phyloP scores from a whole-genome alignment of 2,329 filamentous ascomycete genomes.

The Passalora sequoiae region DNA sequence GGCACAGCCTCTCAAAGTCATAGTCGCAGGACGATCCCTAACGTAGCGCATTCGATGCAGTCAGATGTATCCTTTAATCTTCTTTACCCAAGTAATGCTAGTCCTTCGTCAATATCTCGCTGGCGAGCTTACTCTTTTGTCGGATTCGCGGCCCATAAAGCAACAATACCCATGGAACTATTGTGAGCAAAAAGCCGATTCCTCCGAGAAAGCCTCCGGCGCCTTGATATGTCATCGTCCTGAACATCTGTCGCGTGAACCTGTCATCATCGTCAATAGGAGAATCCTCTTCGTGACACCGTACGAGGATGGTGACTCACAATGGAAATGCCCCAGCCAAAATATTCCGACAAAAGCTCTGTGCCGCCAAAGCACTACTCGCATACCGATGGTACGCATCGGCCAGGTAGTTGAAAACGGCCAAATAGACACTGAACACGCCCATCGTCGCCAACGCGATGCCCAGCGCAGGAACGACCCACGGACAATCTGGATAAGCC shows the following conservation, averaged over 20 bases:
- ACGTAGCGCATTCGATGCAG: neutral
- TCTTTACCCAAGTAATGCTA: neutral
- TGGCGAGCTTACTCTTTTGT: slow-evolving; percentile 68
- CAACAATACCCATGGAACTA: slow-evolving; percentile 83
- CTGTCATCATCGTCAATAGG: neutral
- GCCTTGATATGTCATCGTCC: slow-evolving; percentile 61
- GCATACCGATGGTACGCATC: slow-evolving; percentile 83
- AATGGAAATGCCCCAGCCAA: slow-evolving; percentile 77
- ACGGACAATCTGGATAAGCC: slow-evolving; percentile 57
- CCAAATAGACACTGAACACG: slow-evolving; percentile 80
- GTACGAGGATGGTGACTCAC: slow-evolving; percentile 1
- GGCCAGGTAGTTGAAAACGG: slow-evolving; percentile 88
- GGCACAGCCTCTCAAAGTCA: too few relatives aligned
- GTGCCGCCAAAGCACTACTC: slow-evolving; percentile 77
- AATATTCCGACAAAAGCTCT: slow-evolving; percentile 80
- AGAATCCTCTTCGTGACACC: too few relatives aligned
- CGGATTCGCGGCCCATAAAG: slow-evolving; percentile 74
- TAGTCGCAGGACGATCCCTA: too few relatives aligned
- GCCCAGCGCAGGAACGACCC: slow-evolving; percentile 66
- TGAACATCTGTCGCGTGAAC: slow-evolving; percentile 68
- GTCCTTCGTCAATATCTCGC: slow-evolving; percentile 32
- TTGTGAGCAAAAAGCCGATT: slow-evolving; percentile 60
- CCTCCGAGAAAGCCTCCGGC: slow-evolving; percentile 73
- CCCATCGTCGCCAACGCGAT: slow-evolving; percentile 74
- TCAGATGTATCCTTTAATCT: too few relatives aligned